Base-by-base conservation (phyloP, 345 rosid genomes). In the Camelina sativa region DNA sequence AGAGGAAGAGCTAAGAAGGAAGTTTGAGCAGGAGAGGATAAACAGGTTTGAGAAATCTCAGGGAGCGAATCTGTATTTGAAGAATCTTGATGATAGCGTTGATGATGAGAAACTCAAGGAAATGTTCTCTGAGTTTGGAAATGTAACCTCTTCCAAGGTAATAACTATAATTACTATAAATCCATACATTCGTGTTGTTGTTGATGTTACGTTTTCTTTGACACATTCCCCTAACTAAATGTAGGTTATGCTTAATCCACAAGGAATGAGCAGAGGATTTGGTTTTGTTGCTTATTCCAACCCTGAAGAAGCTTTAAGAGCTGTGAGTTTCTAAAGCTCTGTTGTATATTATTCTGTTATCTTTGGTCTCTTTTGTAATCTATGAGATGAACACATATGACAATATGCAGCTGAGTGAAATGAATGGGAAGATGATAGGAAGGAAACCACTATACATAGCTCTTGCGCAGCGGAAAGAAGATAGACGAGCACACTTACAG, bases 341-440 rank as follows among this genome's bases (percentile, higher is more conserved):
- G 5, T 37, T 8, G 5, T 41, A 41, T 62, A n/a, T n/a, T 38
- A 3, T 23, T 60, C 0, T 62, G 30, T 47, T 44, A 43, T 22
- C 30, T 2, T 60, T 11, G 15, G 34, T 37, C 3, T 58, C 11
- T 13, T 60, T 60, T 62, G 35, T 51, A 53, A 62, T 30, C 3
- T 50, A 7, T 30, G 22, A 38, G 11, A 53, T 54, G 34, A 22
- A 12, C 10, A 30, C 5, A n/a, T 50, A 8, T 59, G 15, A 35
- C 13, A 55, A 6, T 82, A 6, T 82, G 59, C 80, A 88, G 93
- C 9, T 88, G 85, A 81, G 44, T 59, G 89, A 74, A 78, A 84
- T 89, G 90, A 84, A 87, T 35, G 95, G 95, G 11, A 87, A 80
- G 80, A 82, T 89, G 84, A 76, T 87, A 6, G 89, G 86, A 52